phyloP scores from a whole-genome alignment of 345 rosid species.

The Eucalyptus cloeziana region DNA sequence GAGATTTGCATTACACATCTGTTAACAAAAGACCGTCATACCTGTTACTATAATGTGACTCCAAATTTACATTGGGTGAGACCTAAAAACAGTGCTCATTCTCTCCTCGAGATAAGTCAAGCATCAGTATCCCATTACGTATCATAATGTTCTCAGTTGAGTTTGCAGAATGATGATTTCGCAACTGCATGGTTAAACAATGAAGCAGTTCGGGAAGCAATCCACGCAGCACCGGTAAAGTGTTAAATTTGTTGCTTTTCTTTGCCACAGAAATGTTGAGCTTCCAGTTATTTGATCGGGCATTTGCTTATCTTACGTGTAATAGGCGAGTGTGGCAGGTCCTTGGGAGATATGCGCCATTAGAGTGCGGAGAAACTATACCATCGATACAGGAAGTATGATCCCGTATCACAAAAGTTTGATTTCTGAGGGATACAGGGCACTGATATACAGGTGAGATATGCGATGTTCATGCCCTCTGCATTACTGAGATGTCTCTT shows the following conservation, averaged over 20 bases:
- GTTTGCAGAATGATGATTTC: constrained; percentile 26
- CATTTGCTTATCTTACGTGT: neutral
- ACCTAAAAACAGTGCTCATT: neutral
- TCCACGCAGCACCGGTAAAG: constrained; percentile 34
- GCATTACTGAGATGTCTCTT: neutral
- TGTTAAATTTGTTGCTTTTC: neutral
- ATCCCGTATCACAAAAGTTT: constrained; percentile 20
- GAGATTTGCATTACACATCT: neutral
- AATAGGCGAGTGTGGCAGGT: constrained; percentile 3
- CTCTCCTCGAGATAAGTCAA: neutral
- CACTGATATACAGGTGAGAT: constrained; percentile 25
- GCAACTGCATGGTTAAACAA: constrained; percentile 39
- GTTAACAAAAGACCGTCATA: neutral
- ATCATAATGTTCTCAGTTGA: neutral
- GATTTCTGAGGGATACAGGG: constrained; percentile 20
- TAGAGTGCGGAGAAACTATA: neutral
- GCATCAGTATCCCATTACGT: neutral
- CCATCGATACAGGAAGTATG: constrained; percentile 8
- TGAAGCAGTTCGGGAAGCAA: constrained; percentile 26
- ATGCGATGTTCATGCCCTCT: neutral
- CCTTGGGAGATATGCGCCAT: neutral
- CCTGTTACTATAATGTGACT: neutral
- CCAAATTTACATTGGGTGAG: neutral
- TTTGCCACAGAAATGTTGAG: neutral
- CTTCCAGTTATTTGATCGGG: neutral